Evolutionary conservation across 2,329 filamentous ascomycete species (phyloP).

Genomic region (Diaporthe amygdali): DNA sequence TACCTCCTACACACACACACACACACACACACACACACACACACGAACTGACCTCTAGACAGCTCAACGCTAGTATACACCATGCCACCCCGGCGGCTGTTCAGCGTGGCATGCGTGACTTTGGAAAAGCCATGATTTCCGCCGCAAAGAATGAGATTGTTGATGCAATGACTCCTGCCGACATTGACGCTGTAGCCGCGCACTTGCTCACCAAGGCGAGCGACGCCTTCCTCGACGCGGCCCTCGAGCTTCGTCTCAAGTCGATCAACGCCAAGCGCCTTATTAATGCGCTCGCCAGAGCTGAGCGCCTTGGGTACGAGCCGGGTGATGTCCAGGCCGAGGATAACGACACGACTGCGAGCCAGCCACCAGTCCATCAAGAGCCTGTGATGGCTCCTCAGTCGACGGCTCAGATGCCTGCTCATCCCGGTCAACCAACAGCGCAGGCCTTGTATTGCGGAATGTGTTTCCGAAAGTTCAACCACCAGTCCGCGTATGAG

Average conservation of each 20-base stretch:
- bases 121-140: constrained; percentile 49
- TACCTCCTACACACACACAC: no score
- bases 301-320: constrained; percentile 63
- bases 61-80: constrained; percentile 57
- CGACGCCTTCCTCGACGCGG: constrained; percentile 56
- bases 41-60: not conserved
- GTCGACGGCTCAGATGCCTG: not conserved
- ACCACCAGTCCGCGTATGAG: not conserved
- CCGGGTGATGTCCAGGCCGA: constrained; percentile 54
- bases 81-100: constrained; percentile 45
- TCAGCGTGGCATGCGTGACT: constrained; percentile 46
- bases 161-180: constrained; percentile 41
- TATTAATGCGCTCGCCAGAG: constrained; percentile 61
- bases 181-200: constrained; percentile 52
- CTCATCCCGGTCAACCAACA: not conserved
- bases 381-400: constrained; percentile 41
- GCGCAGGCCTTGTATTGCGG: constrained; percentile 6
- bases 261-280: constrained; percentile 60
- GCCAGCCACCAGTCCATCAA: not conserved
- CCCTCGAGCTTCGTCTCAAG: constrained; percentile 54
- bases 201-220: constrained; percentile 52
- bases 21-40: not conserved
- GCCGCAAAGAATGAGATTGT: constrained; percentile 48
- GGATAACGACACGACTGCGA: constrained; percentile 30
- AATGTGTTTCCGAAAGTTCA: constrained; percentile 28